Percentiles rank a stretch among this genome's conserved stretches.
Evolutionary conservation across 2,329 filamentous ascomycete species (phyloP).

Genomic region (Trichoderma polysporum): DNA sequence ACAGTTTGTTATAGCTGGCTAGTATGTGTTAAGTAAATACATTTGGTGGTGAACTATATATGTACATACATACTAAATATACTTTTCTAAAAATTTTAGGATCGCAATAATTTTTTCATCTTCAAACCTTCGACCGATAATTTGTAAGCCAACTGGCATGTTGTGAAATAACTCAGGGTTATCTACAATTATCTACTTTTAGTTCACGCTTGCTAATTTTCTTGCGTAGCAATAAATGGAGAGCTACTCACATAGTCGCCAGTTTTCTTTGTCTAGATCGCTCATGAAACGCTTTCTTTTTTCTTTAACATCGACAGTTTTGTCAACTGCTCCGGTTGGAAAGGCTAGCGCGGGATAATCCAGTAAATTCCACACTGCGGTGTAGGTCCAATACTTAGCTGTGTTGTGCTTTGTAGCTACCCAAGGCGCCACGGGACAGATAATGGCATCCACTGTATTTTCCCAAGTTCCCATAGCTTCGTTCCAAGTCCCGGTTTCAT

Average conservation of each 20-base stretch:
- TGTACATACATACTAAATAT: not conserved
- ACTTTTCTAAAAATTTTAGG: not conserved
- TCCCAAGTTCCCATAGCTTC: not conserved
- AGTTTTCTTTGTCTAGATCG: not conserved
- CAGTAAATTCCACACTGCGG: not conserved
- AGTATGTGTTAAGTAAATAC: no score
- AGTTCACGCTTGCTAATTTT: not conserved
- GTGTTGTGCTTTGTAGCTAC: not conserved
- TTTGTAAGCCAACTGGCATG: not conserved
- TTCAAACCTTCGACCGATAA: not conserved
- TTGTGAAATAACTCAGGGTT: not conserved
- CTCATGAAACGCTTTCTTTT: not conserved
- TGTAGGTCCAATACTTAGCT: not conserved
- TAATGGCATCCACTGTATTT: not conserved
- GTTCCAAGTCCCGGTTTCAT: not conserved
- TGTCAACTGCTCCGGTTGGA: not conserved
- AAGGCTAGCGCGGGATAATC: not conserved
- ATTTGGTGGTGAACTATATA: no score
- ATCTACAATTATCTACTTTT: not conserved
- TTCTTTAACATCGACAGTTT: not conserved
- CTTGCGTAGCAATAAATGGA: not conserved
- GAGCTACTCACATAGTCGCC: not conserved
- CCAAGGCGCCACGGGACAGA: not conserved
- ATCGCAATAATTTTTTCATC: not conserved
- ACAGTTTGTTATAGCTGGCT: not conserved